Conservation (phyloP, 176 grass and related monocot species). For the Carex myosuroides region DNA sequence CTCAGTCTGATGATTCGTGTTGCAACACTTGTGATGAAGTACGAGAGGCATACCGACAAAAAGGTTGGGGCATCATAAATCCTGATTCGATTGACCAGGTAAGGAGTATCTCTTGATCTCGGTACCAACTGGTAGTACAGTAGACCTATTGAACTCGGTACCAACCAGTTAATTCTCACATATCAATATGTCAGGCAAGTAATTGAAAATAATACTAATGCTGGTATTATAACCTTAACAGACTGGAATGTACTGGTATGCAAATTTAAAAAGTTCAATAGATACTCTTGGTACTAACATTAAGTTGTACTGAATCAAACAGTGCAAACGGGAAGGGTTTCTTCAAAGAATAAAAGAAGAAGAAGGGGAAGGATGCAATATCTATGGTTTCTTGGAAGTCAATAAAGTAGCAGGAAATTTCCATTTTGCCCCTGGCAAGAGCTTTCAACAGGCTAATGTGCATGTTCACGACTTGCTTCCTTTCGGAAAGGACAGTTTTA, state of each 20-base stretch:
- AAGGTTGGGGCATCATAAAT: conserved; percentile 89
- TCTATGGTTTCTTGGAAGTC: conserved; percentile 90
- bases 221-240: not conserved
- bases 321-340: conserved; percentile 99
- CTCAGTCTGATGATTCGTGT: conserved; percentile 76
- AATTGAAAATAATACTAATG: not conserved
- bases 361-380: conserved; percentile 99
- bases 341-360: conserved; percentile 96
- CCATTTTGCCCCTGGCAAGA: conserved; percentile 98
- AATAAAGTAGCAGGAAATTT: conserved; percentile 98
- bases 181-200: not conserved
- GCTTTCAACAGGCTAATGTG: conserved; percentile 93
- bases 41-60: conserved; percentile 86
- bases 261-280: not conserved
- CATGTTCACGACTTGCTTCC: conserved; percentile 97
- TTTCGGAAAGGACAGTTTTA: conserved; percentile 96
- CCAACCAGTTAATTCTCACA: not conserved
- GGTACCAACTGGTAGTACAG: not conserved
- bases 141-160: not conserved
- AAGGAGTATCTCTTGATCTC: not conserved
- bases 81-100: conserved; percentile 92
- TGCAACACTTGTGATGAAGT: conserved; percentile 99
- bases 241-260: not conserved
- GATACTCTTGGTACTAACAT: not conserved
- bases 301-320: conserved; percentile 10